Conservation (phyloP, 495 filamentous ascomycete genomes). For the Xylaria acuta region DNA sequence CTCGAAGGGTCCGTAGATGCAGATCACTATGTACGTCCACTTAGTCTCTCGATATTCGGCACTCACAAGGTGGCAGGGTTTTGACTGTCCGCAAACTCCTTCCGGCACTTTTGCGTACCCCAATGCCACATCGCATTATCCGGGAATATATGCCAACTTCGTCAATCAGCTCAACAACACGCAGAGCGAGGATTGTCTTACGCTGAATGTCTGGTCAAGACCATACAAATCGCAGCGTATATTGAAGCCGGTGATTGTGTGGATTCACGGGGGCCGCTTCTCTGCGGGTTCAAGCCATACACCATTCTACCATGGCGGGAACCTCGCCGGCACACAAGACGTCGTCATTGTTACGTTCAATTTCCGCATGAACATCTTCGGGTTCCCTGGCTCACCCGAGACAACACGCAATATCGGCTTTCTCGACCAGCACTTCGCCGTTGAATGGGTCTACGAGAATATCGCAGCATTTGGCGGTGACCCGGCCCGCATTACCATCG, state of each 20-base stretch:
- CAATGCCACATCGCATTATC: slow-evolving; percentile 5
- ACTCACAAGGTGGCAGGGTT: slow-evolving; percentile 3
- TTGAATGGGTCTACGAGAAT: slow-evolving; percentile 65
- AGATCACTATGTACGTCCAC: background rate
- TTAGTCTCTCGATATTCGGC: background rate
- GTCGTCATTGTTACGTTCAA: slow-evolving; percentile 15
- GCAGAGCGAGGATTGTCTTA: slow-evolving; percentile 61
- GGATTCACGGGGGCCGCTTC: slow-evolving; percentile 40
- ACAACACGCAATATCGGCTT: slow-evolving; percentile 62
- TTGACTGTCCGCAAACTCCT: slow-evolving; percentile 14
- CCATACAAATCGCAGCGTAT: slow-evolving; percentile 14
- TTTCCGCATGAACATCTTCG: slow-evolving; percentile 19
- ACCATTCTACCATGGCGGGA: slow-evolving; percentile 14
- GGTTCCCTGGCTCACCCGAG: slow-evolving; percentile 21
- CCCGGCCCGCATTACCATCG: slow-evolving; percentile 1
- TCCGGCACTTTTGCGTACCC: background rate
- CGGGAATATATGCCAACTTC: slow-evolving; percentile 8
- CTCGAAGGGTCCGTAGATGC: slow-evolving; percentile 5
- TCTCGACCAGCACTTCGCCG: slow-evolving; percentile 66
- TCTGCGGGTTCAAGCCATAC: slow-evolving; percentile 13
- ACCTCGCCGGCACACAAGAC: slow-evolving; percentile 2
- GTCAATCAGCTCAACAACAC: slow-evolving; percentile 16
- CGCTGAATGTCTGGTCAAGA: slow-evolving; percentile 55
- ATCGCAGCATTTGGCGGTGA: slow-evolving; percentile 40
- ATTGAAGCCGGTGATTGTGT: slow-evolving; percentile 42